Evolutionary conservation across 805 yeast species (phyloP), one percentile per base, ranked within the genome.

Genomic region (Ogataea chonburiensis): DNA sequence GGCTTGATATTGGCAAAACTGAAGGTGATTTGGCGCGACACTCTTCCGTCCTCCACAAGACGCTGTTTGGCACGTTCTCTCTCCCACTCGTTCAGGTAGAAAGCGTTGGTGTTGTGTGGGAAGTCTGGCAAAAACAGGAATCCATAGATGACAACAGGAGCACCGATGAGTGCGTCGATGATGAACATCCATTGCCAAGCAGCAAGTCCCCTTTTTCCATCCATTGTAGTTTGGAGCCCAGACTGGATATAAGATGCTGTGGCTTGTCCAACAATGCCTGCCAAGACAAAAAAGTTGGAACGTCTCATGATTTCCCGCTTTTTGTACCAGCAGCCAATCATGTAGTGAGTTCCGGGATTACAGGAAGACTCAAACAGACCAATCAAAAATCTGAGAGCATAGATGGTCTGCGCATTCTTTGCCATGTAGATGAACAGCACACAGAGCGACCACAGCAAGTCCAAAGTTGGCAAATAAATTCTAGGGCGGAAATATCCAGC

Each of bases 171-270:
- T 9, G 80, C 81, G 53, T 80, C 86, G 43, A 82, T 68, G 30
- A 82, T 74, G 50, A 78, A 81, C 53, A 78, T 75, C 87, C 87
- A 82, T 63, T 79, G 68, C 87, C 87, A 82, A 9, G 85, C 78
- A 7, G 68, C 67, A 9, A 74, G 60, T 0, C 86, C 86, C 29
- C 56, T 51, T 8, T 53, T 61, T 19, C 81, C 85, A 35, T 67
- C 59, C 46, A 81, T 52, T 24, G 58, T 47, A 15, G 66, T 49
- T 38, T 62, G 70, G 18, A 79, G 68, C 8, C 79, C 73, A 12
- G 81, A 75, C 47, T 79, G 81, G 25, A 81, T 61, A 42, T 77
- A 71, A 28, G 85, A 83, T 1, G 82, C 69, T 11, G 84, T 77
- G 39, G 79, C 62, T 13, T 72, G 63, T 20, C 86, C 88, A 24